Base-by-base conservation (phyloP, 805 yeast species). In the Barnettozyma salicaria region DNA sequence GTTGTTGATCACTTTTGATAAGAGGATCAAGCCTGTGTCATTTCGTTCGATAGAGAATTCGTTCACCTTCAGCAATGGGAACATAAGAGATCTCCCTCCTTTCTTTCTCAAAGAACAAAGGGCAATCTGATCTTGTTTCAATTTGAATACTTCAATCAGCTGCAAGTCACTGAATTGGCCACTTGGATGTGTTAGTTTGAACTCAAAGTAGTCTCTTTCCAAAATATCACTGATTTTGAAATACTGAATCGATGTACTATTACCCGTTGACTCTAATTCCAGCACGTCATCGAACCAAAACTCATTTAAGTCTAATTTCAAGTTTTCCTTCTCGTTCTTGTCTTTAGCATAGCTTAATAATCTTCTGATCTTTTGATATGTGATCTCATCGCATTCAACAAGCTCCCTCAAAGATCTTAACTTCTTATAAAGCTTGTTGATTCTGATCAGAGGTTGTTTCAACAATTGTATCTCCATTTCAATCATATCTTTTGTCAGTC, bases 121-220 rank as follows among this genome's bases (percentile, higher is more conserved):
- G 0, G 56, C 58, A 6, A 53, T 16, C 7, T 38, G 30, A 12
- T 49, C 36, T 21, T 44, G 37, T 22, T 38, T 36, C 26, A 52
- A 23, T 5, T 39, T 31, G 31, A 53, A 45, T 9, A 52, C 31
- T 27, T 53, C 56, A 17, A 48, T 44, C 2, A 51, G 31, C 2
- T 41, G 31, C 7, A 36, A 18, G 8, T 30, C 13, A n/a, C 17
- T 28, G n/a, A 18, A 35, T 30, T n/a, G 3, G 22, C 27, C 37
- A 16, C 13, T 21, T 11, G 19, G 14, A 28, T 51, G 52, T 19
- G 33, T 41, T 5, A 36, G 2, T 11, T 40, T 40, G 10, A 47
- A 40, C 30, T 52, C 43, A 30, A 53, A 53, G 39, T 52, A 53
- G 25, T 52, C 58, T 34, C 58, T 46, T 19, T 44, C 41, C 2